Base-by-base conservation (phyloP, 495 filamentous ascomycete genomes). In the Penicillium argentinense region DNA sequence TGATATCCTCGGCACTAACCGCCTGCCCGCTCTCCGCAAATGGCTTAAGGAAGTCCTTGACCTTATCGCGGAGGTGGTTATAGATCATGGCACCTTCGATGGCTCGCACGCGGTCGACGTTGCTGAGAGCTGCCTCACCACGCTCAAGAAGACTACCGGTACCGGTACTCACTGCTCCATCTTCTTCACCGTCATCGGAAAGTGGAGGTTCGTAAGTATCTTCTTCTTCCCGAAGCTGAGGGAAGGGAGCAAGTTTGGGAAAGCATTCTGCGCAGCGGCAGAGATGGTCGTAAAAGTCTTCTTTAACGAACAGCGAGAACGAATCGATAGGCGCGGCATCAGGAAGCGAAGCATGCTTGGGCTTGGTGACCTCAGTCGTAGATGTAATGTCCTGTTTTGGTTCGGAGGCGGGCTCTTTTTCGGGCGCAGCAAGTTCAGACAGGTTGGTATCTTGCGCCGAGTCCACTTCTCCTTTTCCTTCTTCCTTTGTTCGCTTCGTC, bases 61-160 rank as follows among this genome's bases (percentile, higher is more conserved):
- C 82, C 57, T 92, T 91, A 37, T 97, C 92, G 53, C 92, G 91
- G 16, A 98, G 78, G 51, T 93, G 83, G 55, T 96, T 96, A 65
- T 97, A 98, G 9, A 88, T 89, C 89, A 96, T 96, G 9, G 95
- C 92, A 14, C 93, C 93, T 65, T 98, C 91, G 51, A 98, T 96
- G 3, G 93, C 93, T 14, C 84, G 74, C 13, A 97, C 91, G 2
- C 93, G 84, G 63, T 97, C 93, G 14, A 98, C 82, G 50, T 87
- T 91, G 63, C 81, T 88, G 21, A 98, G 75, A 0, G 91, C 93
- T 18, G 86, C 88, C 63, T 97, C 92, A 28, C 92, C 93, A 14
- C 88, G 85, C 19, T 97, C 91, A 23, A 90, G 81, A 4, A 97
- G 68, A 52, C 87, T 92, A 28, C 86, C 87, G 0, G 80, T 81